phyloP scores from a whole-genome alignment of 768 basidiomycete genomes.

The Tulasnella sp. region DNA sequence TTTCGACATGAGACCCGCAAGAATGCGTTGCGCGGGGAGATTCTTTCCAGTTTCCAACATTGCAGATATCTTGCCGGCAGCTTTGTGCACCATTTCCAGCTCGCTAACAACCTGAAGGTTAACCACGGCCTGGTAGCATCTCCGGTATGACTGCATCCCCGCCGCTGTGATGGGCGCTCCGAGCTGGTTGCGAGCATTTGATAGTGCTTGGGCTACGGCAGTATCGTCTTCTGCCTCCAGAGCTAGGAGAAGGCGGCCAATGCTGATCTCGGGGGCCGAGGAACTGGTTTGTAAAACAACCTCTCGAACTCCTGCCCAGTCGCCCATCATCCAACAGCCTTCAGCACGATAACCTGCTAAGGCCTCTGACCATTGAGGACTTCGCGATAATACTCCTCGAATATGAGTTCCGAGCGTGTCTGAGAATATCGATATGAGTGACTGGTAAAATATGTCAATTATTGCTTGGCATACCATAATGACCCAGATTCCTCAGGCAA shows the following conservation, averaged over 20 bases:
- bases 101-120: conserved; percentile 83
- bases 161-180: conserved; percentile 77
- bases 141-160: conserved; percentile 68
- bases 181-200: conserved; percentile 56
- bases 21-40: conserved; percentile 1
- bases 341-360: conserved; percentile 82
- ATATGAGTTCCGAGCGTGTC: conserved; percentile 95
- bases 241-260: conserved; percentile 71
- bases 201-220: conserved; percentile 41
- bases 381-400: conserved; percentile 72
- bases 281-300: conserved; percentile 39
- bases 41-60: not conserved
- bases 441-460: not conserved
- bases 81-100: conserved; percentile 44
- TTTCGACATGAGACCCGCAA: conserved; percentile 32
- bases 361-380: conserved; percentile 70
- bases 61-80: conserved; percentile 24
- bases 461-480: conserved; percentile 62
- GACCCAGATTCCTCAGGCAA: conserved; percentile 88
- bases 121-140: conserved; percentile 77
- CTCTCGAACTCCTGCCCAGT: conserved; percentile 72
- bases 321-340: conserved; percentile 91
- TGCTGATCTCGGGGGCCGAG: conserved; percentile 50
- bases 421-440: conserved; percentile 25
- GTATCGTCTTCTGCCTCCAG: conserved; percentile 48